Evolutionary conservation across 1,284 basidiomycete genomes (phyloP).

Genomic region (Abortiporus biennis): DNA sequence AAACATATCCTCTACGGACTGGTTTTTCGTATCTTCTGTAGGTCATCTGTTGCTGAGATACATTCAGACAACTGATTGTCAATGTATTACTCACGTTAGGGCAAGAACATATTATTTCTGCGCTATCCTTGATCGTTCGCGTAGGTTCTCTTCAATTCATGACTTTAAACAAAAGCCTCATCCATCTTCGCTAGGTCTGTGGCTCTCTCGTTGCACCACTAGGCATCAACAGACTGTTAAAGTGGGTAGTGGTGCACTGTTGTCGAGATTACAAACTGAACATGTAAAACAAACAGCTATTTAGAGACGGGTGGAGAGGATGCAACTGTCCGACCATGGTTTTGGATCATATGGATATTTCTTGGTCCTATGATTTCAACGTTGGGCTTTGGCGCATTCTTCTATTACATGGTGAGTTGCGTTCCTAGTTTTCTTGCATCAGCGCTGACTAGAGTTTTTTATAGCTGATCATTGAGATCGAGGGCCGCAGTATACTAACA

Average conservation of each 20-base stretch:
- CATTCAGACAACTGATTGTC: not conserved
- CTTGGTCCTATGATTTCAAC: slow-evolving; percentile 43
- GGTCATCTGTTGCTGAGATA: slow-evolving; percentile 2
- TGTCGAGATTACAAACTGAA: not conserved
- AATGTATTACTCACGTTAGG: not conserved
- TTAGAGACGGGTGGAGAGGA: slow-evolving; percentile 36
- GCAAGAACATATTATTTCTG: not conserved
- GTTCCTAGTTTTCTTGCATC: not conserved
- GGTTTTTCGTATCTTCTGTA: slow-evolving; percentile 15
- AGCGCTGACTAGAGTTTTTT: slow-evolving; percentile 20
- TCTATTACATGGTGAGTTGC: slow-evolving; percentile 23
- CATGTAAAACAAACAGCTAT: slow-evolving; percentile 26
- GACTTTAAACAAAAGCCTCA: not conserved
- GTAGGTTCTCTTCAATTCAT: not conserved
- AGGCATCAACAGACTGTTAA: slow-evolving; percentile 1
- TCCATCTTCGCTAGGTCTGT: not conserved
- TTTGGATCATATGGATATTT: slow-evolving; percentile 62
- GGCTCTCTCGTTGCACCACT: not conserved
- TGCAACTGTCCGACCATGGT: slow-evolving; percentile 39
- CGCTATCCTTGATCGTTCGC: not conserved
- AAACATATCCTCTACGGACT: slow-evolving; percentile 16
- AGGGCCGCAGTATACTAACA: slow-evolving; percentile 31
- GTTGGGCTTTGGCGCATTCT: slow-evolving; percentile 37
- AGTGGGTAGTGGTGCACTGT: not conserved
- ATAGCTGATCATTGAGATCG: slow-evolving; percentile 19